phyloP scores from a whole-genome alignment of 805 yeast species.

The Tetrapisispora phaffii region DNA sequence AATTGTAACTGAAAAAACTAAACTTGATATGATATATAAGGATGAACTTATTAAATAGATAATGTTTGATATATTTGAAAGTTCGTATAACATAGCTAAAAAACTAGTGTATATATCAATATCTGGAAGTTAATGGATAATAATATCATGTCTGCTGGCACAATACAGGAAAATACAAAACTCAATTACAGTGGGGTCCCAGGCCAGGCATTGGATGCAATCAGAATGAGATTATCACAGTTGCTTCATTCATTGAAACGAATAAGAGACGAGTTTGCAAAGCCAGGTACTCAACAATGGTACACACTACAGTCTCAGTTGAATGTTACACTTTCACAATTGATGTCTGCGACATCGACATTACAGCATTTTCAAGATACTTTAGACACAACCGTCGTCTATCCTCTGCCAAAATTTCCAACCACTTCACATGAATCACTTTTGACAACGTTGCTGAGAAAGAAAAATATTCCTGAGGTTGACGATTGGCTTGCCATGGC shows the following conservation, averaged over 20 bases:
- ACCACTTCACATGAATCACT: constrained; percentile 75
- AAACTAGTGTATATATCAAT: too few species aligned
- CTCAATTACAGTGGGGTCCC: constrained; percentile 42
- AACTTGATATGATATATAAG: too few species aligned
- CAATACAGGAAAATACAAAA: constrained; percentile 12
- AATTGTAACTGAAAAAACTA: too few species aligned
- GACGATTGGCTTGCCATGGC: constrained; percentile 67
- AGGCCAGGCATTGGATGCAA: constrained; percentile 49
- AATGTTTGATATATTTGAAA: too few species aligned
- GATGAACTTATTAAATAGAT: too few species aligned
- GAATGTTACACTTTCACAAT: constrained; percentile 72
- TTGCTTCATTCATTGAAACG: constrained; percentile 49
- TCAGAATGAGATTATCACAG: constrained; percentile 53
- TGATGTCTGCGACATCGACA: constrained; percentile 64
- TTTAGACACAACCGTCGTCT: constrained; percentile 61
- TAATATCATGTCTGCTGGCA: not conserved
- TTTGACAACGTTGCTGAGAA: constrained; percentile 73
- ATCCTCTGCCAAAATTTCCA: constrained; percentile 79
- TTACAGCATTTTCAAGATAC: constrained; percentile 50
- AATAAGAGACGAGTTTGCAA: constrained; percentile 44
- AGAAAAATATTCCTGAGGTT: constrained; percentile 84
- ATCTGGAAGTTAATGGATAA: not conserved
- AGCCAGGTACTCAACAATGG: constrained; percentile 40
- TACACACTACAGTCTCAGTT: constrained; percentile 70
- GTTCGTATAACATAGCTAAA: too few species aligned